Evolutionary conservation across 192 early-diverging fungal species (phyloP), one percentile per base, ranked within the genome.

Genomic region (Backusella liffmaniae): DNA sequence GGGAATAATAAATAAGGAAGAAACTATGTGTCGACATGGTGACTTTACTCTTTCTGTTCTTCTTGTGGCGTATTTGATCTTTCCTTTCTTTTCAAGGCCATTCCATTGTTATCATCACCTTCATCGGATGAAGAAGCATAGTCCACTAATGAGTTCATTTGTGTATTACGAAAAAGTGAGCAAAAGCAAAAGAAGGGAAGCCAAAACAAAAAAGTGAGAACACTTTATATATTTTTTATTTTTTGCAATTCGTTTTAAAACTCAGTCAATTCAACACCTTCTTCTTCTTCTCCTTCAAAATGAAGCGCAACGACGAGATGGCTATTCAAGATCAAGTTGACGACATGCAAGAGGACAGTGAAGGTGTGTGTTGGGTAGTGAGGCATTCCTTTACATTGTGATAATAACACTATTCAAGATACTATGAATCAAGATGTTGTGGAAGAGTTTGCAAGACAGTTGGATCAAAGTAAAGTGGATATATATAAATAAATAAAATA

Each of bases 401-500:
- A 56, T 9, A 56, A 6, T 59, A 26, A 59, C 26, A 1, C 29
- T 26, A 23, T 23, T 26, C 32, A 32, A 32, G 67, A 69, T 18
- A 37, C 34, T 69, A 37, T 69, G 6, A 69, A 37, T 21, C n/a
- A n/a, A 23, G 67, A 69, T 41, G 21, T 69, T 37, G 67, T 69
- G 26, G 67, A 69, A 41, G 67, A 69, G n/a, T 69, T 69, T 69
- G 67, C 67, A 5, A 69, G 67, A 5, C 67, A 69, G 21, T 23
- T 69, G 21, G 67, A 69, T 69, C 35, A 41, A 69, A 37, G 67
- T 69, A 69, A 69, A 36, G 16, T 32, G 1, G 32, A n/a, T 23
- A 32, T 32, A 32, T 32, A 32, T 32, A 32, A 32, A 23, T 23
- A 18, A 56, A 21, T 56, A 16, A 18, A 51, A n/a, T 62, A 13